Evolutionary conservation across 768 basidiomycete species (phyloP), one percentile per base, ranked within the genome.

Genomic region (Daedalea quercina): DNA sequence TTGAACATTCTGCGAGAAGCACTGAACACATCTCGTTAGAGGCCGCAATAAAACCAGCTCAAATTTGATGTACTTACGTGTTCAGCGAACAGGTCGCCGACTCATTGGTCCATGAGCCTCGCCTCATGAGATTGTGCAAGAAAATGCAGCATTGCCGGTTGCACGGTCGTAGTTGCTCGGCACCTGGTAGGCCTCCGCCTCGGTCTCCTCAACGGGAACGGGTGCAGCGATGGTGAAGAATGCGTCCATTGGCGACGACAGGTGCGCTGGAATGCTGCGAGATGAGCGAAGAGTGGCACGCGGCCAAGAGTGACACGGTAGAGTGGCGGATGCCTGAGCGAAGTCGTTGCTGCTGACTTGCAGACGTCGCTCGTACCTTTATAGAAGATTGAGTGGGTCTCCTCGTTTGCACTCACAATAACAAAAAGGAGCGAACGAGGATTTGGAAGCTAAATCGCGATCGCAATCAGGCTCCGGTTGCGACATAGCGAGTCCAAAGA

Each of bases 181-280:
- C 26, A 47, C 46, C 28, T 31, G 28, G 28, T 4, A 31, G 11
- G 28, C 28, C 6, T 31, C 28, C 28, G 28, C 28, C 40, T 44
- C 50, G 50, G 43, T 35, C 47, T 56, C 58, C 47, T 54, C 58
- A 24, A 53, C 50, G n/a, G 55, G 55, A 28, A 59, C 58, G 44
- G 58, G 53, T 25, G 50, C 15, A 35, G 58, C 58, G 53, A 59
- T 52, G 51, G 51, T 43, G 55, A 59, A 59, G 53, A 59, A 59
- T 7, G 55, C 58, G 58, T 59, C 58, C 58, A 59, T 59, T 19
- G 55, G 43, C n/a, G 6, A 31, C 28, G 28, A 31, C 11, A 11
- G 28, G 11, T 31, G n/a, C n/a, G n/a, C n/a, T n/a, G n/a, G n/a
- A n/a, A 31, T 31, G 28, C 11, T 3, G 22, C 20, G 48, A 19